Evolutionary conservation across 176 grass and related monocot species (phyloP), one percentile per base, ranked within the genome.

Genomic region (Paspalum notatum): DNA sequence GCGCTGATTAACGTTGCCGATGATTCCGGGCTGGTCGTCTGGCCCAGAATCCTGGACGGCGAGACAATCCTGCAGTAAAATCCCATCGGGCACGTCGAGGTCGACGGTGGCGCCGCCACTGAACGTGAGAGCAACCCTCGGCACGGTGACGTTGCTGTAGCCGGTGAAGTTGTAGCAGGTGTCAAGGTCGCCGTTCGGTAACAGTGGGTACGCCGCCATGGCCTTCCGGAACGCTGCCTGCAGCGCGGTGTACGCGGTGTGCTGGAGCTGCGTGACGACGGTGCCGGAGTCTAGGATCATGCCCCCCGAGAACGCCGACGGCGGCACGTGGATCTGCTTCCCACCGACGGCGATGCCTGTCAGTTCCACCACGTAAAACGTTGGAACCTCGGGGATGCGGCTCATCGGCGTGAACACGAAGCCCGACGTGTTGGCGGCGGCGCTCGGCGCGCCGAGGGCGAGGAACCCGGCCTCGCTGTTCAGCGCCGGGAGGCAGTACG

Each of bases 241-340:
- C 5, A 92, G 82, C 10, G 86, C 62, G 8, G 54, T 26, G 86
- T 92, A 86, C 18, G 90, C 87, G 7, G 42, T 46, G 1, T 80
- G 4, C 26, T 63, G 87, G 2, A 89, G 62, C 40, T 63, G 43
- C 0, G 75, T 84, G 83, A 89, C 85, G 25, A 92, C 75, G 8
- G 90, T 89, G 46, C 90, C 87, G 5, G 90, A 92, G 54, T 92
- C 90, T 4, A 92, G 84, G 67, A 92, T 62, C 22, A 76, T 81
- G 8, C 75, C 80, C 3, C 39, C 51, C 0, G 47, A 14, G 49
- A 92, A 87, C 41, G 83, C 80, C 1, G 24, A 37, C 7, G 64
- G 8, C 47, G 63, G 27, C 9, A 92, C 17, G 0, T 47, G 10
- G 4, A 89, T 26, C 37, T 18, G 72, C 48, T 77, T 11, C 18